Base-by-base conservation (phyloP, 345 rosid genomes). In the Balakata baccata region DNA sequence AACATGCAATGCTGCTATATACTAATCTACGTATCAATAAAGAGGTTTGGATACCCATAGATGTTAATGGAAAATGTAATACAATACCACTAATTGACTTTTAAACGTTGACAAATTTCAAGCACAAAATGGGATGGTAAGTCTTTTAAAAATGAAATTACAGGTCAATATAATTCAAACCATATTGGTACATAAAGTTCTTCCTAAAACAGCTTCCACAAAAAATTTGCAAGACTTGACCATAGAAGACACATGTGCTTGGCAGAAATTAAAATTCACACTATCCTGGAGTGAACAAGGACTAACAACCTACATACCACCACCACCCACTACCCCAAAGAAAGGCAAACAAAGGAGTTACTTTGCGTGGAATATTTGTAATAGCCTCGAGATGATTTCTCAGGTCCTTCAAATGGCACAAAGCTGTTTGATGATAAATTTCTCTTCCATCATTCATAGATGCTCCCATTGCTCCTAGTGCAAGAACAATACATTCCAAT, bases 361-460 rank as follows among this genome's bases (percentile, higher is more conserved):
- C 98, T 97, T 92, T 92, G 81, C 98, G 97, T 7, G 97, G 89
- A 80, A 87, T 81, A 85, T 86, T 87, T 64, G 81, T 87, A 65
- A 94, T 86, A 25, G 92, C 91, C 73, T 87, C 97, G 86, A 90
- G 78, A 83, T 94, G 98, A 73, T 75, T 89, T 75, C 68, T 80
- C 49, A 94, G 79, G 79, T 89, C 92, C 78, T 89, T 91, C 83
- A 94, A 86, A 82, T 90, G 84, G 80, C 82, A 85, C 62, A 87
- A 78, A 74, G 91, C 94, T 69, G 80, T 74, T 73, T 64, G 85
- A 69, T 74, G 88, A 79, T 81, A 68, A 81, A 75, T 79, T 75
- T 84, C 89, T 62, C 66, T 81, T 79, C 87, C 95, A 62, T 82
- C 80, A 64, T 71, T 85, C 57, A 69, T 52, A 72, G 81, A 86